Conservation (phyloP, 2,329 filamentous ascomycete species). For the Aspergillus sp. region DNA sequence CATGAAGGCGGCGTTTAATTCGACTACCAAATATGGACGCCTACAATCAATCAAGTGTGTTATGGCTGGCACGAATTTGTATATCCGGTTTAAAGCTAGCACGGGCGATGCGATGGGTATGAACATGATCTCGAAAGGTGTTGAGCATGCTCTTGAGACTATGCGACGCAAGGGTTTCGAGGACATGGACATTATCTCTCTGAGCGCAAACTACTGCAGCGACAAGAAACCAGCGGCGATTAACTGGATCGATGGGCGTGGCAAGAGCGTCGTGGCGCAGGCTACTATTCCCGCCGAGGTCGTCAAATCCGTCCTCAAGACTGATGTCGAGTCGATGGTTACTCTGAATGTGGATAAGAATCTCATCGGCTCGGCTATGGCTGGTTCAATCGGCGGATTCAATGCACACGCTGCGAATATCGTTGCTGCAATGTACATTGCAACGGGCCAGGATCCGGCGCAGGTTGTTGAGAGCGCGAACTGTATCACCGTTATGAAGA, state of each 20-base stretch:
- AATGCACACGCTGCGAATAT: conserved; percentile 98
- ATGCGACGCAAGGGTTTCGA: conserved; percentile 93
- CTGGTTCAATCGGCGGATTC: conserved; percentile 91
- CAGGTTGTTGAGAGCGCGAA: conserved; percentile 97
- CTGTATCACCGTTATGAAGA: conserved; percentile 99
- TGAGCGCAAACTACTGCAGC: conserved; percentile 96
- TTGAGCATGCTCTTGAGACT: conserved; percentile 86
- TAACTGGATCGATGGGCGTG: conserved; percentile 98
- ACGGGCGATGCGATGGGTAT: conserved; percentile 99
- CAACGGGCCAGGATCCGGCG: conserved; percentile 94
- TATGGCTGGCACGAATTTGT: conserved; percentile 91
- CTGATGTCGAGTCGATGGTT: conserved; percentile 85
- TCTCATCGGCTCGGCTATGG: conserved; percentile 95
- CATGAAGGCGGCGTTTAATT: conserved; percentile 96
- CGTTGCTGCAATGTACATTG: conserved; percentile 91
- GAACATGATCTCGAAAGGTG: conserved; percentile 99
- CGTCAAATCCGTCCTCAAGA: conserved; percentile 88
- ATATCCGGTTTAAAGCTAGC: conserved; percentile 97
- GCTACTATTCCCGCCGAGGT: conserved; percentile 90
- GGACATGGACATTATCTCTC: conserved; percentile 91
- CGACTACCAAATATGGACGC: conserved; percentile 90
- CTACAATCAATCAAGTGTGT: conserved; percentile 89
- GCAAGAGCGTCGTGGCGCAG: conserved; percentile 95
- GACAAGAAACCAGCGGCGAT: conserved; percentile 98
- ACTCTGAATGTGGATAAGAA: conserved; percentile 96